Evolutionary conservation across 2,329 filamentous ascomycete genomes (phyloP), one percentile per base, ranked within the genome.

Genomic region (Alternaria viburni): DNA sequence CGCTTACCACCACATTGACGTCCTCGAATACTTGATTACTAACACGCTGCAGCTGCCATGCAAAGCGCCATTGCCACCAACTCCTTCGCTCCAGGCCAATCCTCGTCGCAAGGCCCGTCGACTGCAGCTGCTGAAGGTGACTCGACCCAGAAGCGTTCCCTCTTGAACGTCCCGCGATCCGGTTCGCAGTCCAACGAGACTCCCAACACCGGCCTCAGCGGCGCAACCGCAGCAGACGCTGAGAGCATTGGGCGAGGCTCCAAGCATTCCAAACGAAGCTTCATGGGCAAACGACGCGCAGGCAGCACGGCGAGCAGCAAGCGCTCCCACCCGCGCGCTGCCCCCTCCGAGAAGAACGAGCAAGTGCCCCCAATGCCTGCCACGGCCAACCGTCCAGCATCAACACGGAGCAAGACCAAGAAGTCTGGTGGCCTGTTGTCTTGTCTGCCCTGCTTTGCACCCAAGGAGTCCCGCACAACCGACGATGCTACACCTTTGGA

Each of bases 371-470:
- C 74, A 15, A 66, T 73, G 4, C 74, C 76, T 19, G 59, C 73
- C 23, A 62, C 74, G 17, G 68, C 74, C 28, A 72, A 74, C 58
- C 75, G 74, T 23, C 73, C 77, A 46, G 73, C 74, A 23, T 78
- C 77, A 50, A 75, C 72, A 68, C 67, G 81, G 62, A 79, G 77
- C 62, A 72, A 81, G 67, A 72, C 76, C 46, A 83, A 82, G 72
- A 81, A 81, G 41, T 76, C 78, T 13, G 71, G 70, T 21, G 75
- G 76, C 15, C 69, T 84, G 30, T 70, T 84, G 11, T 76, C 81
- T 12, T 85, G 92, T 58, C 83, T 93, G 62, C 88, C 86, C 64
- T 93, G 90, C 81, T 92, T 90, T 77, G 85, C 88, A 44, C 88
- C 89, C 54, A 89, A 90, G 66, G 84, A 87, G 67, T 84, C 85